Conservation (phyloP, 306 rosid species). For the Oemleria cerasiformis region DNA sequence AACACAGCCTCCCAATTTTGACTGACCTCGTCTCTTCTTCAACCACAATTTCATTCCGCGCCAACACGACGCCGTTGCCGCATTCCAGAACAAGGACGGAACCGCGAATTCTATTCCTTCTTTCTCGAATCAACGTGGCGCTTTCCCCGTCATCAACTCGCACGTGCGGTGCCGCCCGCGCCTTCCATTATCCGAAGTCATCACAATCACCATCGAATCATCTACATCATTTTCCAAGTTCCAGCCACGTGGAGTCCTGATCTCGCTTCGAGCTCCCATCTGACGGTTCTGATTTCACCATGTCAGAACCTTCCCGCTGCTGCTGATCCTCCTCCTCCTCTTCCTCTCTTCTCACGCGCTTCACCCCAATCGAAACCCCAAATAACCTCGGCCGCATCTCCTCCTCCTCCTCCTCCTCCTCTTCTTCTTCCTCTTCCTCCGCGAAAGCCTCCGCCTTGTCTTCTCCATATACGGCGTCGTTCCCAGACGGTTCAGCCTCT, state of each 20-base stretch:
- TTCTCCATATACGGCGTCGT: constrained; percentile 3
- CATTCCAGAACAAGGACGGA: not conserved
- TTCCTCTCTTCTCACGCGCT: constrained; percentile 55
- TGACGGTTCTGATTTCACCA: constrained; percentile 53
- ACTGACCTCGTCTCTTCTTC: not conserved
- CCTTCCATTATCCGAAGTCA: not conserved
- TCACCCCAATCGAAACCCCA: constrained; percentile 78
- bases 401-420: constrained; percentile 9
- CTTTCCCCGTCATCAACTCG: not conserved
- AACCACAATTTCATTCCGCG: not conserved
- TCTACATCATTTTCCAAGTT: constrained; percentile 42
- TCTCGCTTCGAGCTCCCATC: constrained; percentile 49
- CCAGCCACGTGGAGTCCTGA: constrained; percentile 54
- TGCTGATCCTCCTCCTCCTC: constrained; percentile 33
- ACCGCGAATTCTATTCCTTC: not conserved
- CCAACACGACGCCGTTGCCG: not conserved
- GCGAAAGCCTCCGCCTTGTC: constrained; percentile 1
- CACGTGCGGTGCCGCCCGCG: not conserved
- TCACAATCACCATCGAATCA: not conserved
- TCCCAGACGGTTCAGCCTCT: constrained; percentile 17
- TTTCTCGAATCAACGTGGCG: not conserved
- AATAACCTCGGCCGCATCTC: constrained; percentile 56
- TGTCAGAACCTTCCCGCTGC: constrained; percentile 33
- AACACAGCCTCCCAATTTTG: not conserved
- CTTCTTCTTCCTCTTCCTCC: not conserved